A percentile compares a stretch with the other conserved stretches of the same genome.
Evolutionary conservation across 192 early-diverging fungal species (phyloP).

Genomic region (Umbelopsis isabellina): DNA sequence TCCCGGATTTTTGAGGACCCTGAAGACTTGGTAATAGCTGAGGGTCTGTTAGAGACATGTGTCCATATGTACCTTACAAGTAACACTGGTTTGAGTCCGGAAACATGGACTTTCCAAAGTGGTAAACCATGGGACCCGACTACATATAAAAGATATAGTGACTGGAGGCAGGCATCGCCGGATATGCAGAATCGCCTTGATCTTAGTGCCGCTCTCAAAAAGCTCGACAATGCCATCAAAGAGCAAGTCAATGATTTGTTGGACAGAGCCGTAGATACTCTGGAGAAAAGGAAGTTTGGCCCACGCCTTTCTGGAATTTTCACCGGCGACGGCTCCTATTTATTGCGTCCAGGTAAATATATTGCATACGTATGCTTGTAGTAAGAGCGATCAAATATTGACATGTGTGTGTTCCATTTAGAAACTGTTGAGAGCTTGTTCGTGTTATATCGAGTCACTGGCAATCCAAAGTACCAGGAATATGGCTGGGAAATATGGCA

Average conservation of each 20-base stretch:
- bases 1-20: conserved; percentile 50
- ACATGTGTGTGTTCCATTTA: background rate
- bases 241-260: background rate
- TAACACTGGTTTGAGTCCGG: conserved; percentile 51
- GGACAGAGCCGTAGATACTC: background rate
- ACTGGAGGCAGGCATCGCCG: background rate
- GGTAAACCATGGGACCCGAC: background rate
- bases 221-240: background rate
- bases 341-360: conserved; percentile 44
- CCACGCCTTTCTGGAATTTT: background rate
- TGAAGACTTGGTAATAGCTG: conserved; percentile 50
- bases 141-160: background rate
- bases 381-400: background rate
- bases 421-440: conserved; percentile 78
- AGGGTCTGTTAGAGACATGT: conserved; percentile 49
- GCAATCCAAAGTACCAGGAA: conserved; percentile 67
- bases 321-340: conserved; percentile 24
- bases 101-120: conserved; percentile 37
- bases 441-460: conserved; percentile 74
- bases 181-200: background rate
- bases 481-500: conserved; percentile 68
- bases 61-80: conserved; percentile 47
- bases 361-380: background rate
- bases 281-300: background rate
- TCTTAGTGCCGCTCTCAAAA: background rate